Percentiles rank a stretch among this genome's conserved stretches.
These are phyloP conservation scores for Filobasidium uniguttulatum DNA, from an alignment of 1,284 basidiomycete species.

Conservation along the genomic window DNA sequence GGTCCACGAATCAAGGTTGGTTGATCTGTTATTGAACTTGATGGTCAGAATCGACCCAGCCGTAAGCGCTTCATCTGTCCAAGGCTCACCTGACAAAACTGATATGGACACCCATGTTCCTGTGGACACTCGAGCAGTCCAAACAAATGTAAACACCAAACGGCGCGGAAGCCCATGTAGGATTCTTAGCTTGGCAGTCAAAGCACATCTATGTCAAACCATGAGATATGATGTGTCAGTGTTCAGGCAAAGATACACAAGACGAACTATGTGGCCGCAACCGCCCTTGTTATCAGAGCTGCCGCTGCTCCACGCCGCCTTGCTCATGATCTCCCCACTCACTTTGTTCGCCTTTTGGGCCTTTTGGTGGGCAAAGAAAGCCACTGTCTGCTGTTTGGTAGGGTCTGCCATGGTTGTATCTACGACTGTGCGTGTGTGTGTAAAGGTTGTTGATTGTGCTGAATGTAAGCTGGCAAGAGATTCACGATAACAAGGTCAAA, in stretches of 20 bases:
- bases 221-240: too few relatives aligned
- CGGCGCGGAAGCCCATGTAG: slow-evolving; percentile 93
- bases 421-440: too few relatives aligned
- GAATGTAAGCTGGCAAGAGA: neutral
- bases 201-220: slow-evolving; percentile 72
- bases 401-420: slow-evolving; percentile 27
- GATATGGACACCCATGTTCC: slow-evolving; percentile 97
- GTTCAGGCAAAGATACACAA: neutral
- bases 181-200: slow-evolving; percentile 91
- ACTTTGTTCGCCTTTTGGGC: slow-evolving; percentile 83
- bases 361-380: slow-evolving; percentile 44
- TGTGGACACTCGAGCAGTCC: slow-evolving; percentile 88
- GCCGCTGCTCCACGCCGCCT: neutral
- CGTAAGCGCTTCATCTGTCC: too few relatives aligned
- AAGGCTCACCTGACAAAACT: slow-evolving; percentile 75
- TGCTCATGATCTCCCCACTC: slow-evolving; percentile 21
- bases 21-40: slow-evolving; percentile 50
- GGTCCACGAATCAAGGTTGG: slow-evolving; percentile 93
- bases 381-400: slow-evolving; percentile 36
- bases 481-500: too few relatives aligned
- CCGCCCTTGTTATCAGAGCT: too few relatives aligned
- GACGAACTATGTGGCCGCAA: neutral
- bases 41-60: slow-evolving; percentile 3
- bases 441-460: neutral
- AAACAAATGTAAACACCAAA: slow-evolving; percentile 97